Evolutionary conservation across 148 eudicot species (phyloP).

Genomic region (Chenopodium formosanum): DNA sequence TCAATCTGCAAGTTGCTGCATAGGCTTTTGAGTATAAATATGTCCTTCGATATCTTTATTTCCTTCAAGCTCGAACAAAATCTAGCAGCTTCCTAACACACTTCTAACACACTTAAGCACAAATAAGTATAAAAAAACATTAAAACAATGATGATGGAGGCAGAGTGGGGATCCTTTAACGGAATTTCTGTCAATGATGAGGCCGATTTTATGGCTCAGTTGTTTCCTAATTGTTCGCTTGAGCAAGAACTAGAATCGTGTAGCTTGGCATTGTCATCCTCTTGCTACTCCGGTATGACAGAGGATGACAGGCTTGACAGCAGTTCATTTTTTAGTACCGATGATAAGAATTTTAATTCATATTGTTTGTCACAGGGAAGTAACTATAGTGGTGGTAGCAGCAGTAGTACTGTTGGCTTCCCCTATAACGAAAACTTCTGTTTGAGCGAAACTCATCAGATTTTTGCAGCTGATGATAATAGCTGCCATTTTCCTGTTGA

Average conservation of each 20-base stretch:
- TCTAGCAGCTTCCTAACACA: neutral
- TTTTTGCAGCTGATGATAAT: constrained; percentile 22
- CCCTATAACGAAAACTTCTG: constrained; percentile 34
- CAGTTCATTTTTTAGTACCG: constrained; percentile 22
- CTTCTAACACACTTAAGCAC: neutral
- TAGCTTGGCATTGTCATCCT: constrained; percentile 24
- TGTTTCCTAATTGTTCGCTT: constrained; percentile 41
- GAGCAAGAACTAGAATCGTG: constrained; percentile 30
- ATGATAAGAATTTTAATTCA: constrained; percentile 21
- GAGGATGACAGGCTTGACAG: constrained; percentile 16
- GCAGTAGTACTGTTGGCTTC: constrained; percentile 9
- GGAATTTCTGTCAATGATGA: constrained; percentile 53
- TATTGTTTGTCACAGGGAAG: constrained; percentile 35
- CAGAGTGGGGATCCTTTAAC: constrained; percentile 54
- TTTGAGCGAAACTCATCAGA: constrained; percentile 19
- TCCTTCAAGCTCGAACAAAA: neutral
- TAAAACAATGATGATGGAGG: constrained; percentile 38
- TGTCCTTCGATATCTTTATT: neutral
- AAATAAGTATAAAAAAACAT: neutral
- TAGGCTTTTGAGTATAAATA: neutral
- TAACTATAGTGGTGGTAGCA: constrained; percentile 22
- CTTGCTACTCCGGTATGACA: constrained; percentile 23
- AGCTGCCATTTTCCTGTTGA: constrained; percentile 28
- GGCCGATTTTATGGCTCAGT: constrained; percentile 60
- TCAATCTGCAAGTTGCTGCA: neutral